Percentiles rank a stretch among this genome's conserved stretches.
Conservation (phyloP, 1,284 basidiomycete species). For the Austroboletus niveus region DNA sequence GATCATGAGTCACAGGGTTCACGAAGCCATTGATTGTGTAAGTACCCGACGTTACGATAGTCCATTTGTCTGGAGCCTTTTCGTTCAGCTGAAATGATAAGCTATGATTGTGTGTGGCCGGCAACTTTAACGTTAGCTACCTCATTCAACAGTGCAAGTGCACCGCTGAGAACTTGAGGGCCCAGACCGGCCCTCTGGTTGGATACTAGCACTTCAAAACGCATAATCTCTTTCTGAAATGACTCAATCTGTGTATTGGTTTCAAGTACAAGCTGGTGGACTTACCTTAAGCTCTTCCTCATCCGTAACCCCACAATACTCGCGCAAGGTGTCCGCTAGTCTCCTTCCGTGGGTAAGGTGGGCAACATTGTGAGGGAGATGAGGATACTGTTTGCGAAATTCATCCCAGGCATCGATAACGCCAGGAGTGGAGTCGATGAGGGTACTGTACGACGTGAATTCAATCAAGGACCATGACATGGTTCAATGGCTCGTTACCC, state of each 20-base stretch:
- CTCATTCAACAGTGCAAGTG: conserved; percentile 45
- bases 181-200: conserved; percentile 47
- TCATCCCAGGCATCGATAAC: conserved; percentile 61
- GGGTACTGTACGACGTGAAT: conserved; percentile 43
- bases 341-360: conserved; percentile 72
- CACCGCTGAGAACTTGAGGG: conserved; percentile 55
- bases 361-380: conserved; percentile 46
- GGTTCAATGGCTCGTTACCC: conserved; percentile 42
- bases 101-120: background rate
- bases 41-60: conserved; percentile 76
- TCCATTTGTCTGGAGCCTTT: conserved; percentile 50
- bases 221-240: conserved; percentile 53
- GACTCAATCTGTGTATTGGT: background rate
- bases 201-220: conserved; percentile 62
- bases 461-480: conserved; percentile 2
- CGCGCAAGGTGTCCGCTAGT: conserved; percentile 67
- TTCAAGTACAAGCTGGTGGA: background rate
- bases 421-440: conserved; percentile 72
- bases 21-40: background rate
- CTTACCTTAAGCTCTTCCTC: conserved; percentile 53
- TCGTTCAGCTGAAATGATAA: conserved; percentile 30
- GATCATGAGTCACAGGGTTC: background rate
- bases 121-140: conserved; percentile 27
- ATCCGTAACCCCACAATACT: conserved; percentile 63
- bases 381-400: conserved; percentile 53